phyloP scores from a whole-genome alignment of 2,329 filamentous ascomycete genomes.

The Exophiala calicioides region DNA sequence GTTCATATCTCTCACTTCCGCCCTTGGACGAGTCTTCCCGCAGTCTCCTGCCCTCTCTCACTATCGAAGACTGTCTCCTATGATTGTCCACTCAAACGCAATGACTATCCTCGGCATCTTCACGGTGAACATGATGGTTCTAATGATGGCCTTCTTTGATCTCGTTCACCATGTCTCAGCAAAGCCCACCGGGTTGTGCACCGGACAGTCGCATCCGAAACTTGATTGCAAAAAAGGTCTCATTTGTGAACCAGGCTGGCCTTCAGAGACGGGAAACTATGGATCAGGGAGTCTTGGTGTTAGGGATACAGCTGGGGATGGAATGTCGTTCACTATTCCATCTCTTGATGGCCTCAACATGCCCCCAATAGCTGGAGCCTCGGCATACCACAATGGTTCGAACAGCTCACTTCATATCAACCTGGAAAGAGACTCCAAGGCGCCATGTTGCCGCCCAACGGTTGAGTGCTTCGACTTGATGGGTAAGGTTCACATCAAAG shows the following conservation, averaged over 20 bases:
- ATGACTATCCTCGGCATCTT: not conserved
- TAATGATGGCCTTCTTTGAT: not conserved
- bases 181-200: not conserved
- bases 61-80: not conserved
- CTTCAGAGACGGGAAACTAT: conserved; percentile 6
- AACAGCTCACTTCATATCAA: conserved; percentile 1
- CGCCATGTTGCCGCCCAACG: conserved; percentile 8
- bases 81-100: no score
- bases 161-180: not conserved
- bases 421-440: not conserved
- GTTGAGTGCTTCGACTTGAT: conserved; percentile 8
- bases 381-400: not conserved
- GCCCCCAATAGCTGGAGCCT: not conserved
- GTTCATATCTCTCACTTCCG: not conserved
- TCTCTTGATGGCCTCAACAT: not conserved
- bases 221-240: conserved; percentile 5
- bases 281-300: not conserved
- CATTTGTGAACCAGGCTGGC: conserved; percentile 2
- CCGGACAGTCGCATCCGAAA: not conserved
- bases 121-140: not conserved
- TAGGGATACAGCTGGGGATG: not conserved
- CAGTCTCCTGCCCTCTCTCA: no score
- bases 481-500: conserved; percentile 1
- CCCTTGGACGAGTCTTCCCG: not conserved
- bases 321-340: not conserved